Evolutionary conservation across 73 alveolate species (phyloP), one percentile per base, ranked within the genome.

Genomic region (Durusdinium trenchii): DNA sequence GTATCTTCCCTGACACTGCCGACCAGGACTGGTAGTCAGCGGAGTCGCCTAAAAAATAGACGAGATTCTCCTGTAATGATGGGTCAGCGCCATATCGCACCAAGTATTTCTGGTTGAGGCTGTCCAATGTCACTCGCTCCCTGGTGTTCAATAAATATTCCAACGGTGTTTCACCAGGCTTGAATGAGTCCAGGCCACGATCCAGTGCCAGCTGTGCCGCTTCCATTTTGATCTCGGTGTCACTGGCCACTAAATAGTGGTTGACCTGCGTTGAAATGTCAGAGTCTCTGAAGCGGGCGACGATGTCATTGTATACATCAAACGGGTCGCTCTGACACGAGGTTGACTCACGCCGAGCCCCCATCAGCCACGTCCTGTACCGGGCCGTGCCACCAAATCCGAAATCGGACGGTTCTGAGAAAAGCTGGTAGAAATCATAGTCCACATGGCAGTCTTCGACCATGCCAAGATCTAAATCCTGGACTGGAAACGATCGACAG

Each of bases 391-490:
- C 90, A 42, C 43, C 61, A 47, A 16, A 79, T 2, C 90, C 90
- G 12, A 45, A 42, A 43, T 12, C 35, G 42, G 90, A 36, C 7
- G 90, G 90, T 47, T 79, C 90, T 6, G 61, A 32, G 64, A 79
- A 79, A 6, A 79, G 38, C 64, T 79, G 90, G 64, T 79, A 79
- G 26, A 38, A 45, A 18, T 42, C 64, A 28, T 79, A 47, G 7
- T 46, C 90, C 3, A 64, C 64, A 28, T 79, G 90, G 38, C 64
- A 32, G 42, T 79, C 90, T 28, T 79, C 64, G 23, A 79, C 43
- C 90, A 79, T 79, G 50, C 90, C 90, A 61, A 79, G 40, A 40
- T 79, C 90, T 10, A 79, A 40, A 26, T 79, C 90, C 90, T 79
- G n/a, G 64, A 28, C 61, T 12, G 46, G 6, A 23, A 40, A 64